Evolutionary conservation across 345 rosid genomes (phyloP).

Genomic region (Eucalyptus viminalis): DNA sequence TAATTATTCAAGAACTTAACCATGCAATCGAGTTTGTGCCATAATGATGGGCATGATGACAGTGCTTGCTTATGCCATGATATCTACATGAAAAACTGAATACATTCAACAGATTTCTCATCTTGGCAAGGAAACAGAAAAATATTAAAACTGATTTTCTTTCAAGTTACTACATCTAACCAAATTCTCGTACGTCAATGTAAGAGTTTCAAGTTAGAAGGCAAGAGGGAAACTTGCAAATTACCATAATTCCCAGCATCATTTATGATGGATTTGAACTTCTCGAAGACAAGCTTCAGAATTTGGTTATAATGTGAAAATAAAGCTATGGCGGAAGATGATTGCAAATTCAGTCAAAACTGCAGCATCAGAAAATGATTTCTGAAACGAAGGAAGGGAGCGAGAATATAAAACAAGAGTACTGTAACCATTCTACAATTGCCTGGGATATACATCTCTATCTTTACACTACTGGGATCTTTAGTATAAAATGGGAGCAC

Average conservation of each 20-base stretch:
- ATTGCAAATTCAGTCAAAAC: constrained; percentile 19
- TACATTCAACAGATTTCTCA: no score
- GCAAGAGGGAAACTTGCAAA: not conserved
- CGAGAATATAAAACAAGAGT: no score
- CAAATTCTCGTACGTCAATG: not conserved
- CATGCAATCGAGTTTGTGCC: not conserved
- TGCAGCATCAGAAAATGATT: no score
- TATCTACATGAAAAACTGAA: not conserved
- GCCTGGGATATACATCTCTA: no score
- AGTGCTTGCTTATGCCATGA: not conserved
- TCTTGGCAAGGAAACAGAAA: no score
- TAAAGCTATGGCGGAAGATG: constrained; percentile 79
- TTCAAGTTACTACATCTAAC: not conserved
- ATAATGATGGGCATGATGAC: not conserved
- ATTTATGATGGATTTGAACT: not conserved
- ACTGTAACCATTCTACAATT: no score
- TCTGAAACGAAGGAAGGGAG: no score
- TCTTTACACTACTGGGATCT: no score
- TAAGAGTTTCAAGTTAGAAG: not conserved
- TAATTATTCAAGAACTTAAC: not conserved
- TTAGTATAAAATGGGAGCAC: no score
- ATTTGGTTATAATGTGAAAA: constrained; percentile 1
- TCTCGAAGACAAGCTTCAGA: not conserved
- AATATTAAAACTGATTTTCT: not conserved
- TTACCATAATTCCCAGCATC: not conserved